phyloP scores from a whole-genome alignment of 139 green algal genomes.

The Nannochloris sp. region DNA sequence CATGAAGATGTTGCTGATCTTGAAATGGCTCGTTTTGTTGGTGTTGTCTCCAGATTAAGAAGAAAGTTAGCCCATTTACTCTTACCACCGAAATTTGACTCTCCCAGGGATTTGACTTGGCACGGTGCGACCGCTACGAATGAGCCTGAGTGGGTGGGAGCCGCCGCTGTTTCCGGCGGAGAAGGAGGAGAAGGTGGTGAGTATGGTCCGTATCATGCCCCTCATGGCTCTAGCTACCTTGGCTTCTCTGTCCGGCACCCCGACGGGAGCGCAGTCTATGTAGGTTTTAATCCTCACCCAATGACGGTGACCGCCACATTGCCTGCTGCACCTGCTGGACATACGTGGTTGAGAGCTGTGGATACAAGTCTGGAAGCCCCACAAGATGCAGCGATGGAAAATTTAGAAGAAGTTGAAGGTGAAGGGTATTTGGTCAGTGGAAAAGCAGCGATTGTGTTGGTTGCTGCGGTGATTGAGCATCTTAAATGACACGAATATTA shows the following conservation, averaged over 20 bases:
- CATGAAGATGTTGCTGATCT: conserved; percentile 31
- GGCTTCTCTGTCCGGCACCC: conserved; percentile 23
- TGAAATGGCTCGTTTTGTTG: conserved; percentile 29
- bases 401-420: background rate
- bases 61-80: conserved; percentile 31
- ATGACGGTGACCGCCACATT: conserved; percentile 11
- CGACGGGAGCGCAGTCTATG: conserved; percentile 26
- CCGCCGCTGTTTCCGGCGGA: background rate
- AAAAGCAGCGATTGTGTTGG: conserved; percentile 23
- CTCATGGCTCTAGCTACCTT: conserved; percentile 26
- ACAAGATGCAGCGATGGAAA: conserved; percentile 7
- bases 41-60: conserved; percentile 17
- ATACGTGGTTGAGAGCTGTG: conserved; percentile 15
- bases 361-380: conserved; percentile 25
- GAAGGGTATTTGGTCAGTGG: background rate
- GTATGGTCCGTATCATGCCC: background rate
- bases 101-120: conserved; percentile 32
- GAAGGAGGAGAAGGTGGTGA: background rate
- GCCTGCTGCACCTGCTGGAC: conserved; percentile 17
- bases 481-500: too few species aligned
- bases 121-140: conserved; percentile 5
- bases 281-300: conserved; percentile 38
- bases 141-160: conserved; percentile 34
- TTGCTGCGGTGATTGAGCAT: conserved; percentile 6
- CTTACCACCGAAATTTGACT: conserved; percentile 36